These are phyloP conservation scores for Ophiostoma himal-ulmi DNA, from an alignment of 2,329 filamentous ascomycete species.

Conservation along the genomic window DNA sequence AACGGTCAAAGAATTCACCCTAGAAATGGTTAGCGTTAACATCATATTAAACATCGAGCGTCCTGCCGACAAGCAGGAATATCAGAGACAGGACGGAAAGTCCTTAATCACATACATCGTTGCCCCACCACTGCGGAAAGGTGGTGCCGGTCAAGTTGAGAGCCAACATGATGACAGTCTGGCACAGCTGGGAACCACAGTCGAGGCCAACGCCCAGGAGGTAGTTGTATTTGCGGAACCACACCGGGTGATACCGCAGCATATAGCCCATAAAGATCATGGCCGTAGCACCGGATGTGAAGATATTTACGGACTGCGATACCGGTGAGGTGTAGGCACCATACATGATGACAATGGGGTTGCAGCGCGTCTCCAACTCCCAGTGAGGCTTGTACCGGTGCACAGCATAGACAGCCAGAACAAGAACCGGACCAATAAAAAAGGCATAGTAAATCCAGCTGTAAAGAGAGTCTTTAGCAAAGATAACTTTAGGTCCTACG, in stretches of 20 bases:
- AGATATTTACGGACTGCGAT: conserved; percentile 30
- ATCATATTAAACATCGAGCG: background rate
- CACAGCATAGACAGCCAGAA: conserved; percentile 28
- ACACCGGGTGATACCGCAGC: conserved; percentile 31
- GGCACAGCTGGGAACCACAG: conserved; percentile 31
- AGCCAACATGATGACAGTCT: conserved; percentile 31
- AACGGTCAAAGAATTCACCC: conserved; percentile 17
- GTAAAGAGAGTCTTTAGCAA: conserved; percentile 28
- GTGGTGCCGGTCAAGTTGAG: conserved; percentile 29
- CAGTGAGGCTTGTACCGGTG: conserved; percentile 31
- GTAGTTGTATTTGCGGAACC: conserved; percentile 42
- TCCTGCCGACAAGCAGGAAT: background rate
- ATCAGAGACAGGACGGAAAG: background rate
- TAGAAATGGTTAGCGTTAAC: background rate
- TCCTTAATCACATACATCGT: conserved; percentile 25
- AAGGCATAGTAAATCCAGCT: conserved; percentile 32
- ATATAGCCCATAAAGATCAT: conserved; percentile 33
- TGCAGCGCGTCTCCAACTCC: conserved; percentile 30
- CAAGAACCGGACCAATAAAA: conserved; percentile 30
- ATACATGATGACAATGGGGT: conserved; percentile 30
- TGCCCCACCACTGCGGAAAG: conserved; percentile 33
- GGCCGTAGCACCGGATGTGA: conserved; percentile 29
- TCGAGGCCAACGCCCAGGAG: conserved; percentile 39
- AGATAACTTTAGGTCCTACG: conserved; percentile 33
- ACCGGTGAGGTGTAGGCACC: conserved; percentile 30